phyloP scores from a whole-genome alignment of 768 basidiomycete genomes.

The Podaxis carcinomalis region DNA sequence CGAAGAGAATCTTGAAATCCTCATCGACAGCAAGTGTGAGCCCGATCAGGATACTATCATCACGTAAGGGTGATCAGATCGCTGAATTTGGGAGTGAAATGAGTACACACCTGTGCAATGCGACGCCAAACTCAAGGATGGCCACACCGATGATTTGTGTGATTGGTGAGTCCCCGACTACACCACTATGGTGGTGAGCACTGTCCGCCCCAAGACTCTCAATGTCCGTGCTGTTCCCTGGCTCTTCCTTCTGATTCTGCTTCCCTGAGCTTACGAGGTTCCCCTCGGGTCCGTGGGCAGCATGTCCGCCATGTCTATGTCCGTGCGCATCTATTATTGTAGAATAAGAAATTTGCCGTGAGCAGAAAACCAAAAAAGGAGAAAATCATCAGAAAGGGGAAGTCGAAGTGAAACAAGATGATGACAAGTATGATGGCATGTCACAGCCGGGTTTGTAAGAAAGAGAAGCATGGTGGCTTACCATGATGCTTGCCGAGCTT shows the following conservation, averaged over 20 bases:
- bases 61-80: background rate
- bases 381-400: background rate
- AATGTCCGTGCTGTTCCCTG: constrained; percentile 19
- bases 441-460: background rate
- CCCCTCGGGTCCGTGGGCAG: constrained; percentile 69
- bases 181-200: constrained; percentile 16
- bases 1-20: constrained; percentile 79
- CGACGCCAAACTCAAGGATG: constrained; percentile 92
- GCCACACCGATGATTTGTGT: constrained; percentile 85
- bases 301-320: constrained; percentile 53
- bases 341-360: background rate
- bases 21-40: constrained; percentile 88
- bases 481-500: constrained; percentile 63
- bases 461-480: constrained; percentile 21
- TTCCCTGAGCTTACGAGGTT: constrained; percentile 11
- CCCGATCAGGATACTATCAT: constrained; percentile 72
- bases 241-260: constrained; percentile 12
- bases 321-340: constrained; percentile 56
- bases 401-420: background rate
- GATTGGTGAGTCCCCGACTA: constrained; percentile 37
- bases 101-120: constrained; percentile 63
- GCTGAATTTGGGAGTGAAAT: background rate
- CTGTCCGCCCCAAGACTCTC: constrained; percentile 18
- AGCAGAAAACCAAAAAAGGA: background rate
- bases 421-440: background rate